These are phyloP conservation scores for Esteya vermicola DNA, from an alignment of 2,329 filamentous ascomycete species.

Conservation along the genomic window DNA sequence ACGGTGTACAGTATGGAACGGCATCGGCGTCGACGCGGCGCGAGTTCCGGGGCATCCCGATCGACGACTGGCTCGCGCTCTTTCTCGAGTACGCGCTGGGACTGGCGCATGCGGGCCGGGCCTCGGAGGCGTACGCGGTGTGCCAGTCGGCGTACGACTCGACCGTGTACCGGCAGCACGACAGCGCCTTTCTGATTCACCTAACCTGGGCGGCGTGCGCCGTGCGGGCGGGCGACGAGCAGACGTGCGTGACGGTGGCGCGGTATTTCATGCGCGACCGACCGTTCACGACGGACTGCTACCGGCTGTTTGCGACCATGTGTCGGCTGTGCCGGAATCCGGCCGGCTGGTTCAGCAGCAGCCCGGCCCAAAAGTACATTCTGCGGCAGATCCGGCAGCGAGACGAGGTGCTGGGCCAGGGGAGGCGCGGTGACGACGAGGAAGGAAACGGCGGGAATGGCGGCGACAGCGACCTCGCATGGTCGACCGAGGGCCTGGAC, in stretches of 20 bases:
- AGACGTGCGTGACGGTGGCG: slow-evolving; percentile 55
- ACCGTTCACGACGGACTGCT: slow-evolving; percentile 66
- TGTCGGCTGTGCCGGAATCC: slow-evolving; percentile 59
- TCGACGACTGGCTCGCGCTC: slow-evolving; percentile 75
- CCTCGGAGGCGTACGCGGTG: slow-evolving; percentile 62
- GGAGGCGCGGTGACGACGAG: slow-evolving; percentile 86
- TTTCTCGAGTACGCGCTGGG: slow-evolving; percentile 79
- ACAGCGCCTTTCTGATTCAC: slow-evolving; percentile 58
- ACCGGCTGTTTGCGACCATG: slow-evolving; percentile 69
- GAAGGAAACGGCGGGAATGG: slow-evolving; percentile 31
- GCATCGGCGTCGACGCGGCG: slow-evolving; percentile 13
- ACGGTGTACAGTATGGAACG: neutral
- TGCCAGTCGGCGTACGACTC: slow-evolving; percentile 67
- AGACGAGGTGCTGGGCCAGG: slow-evolving; percentile 61
- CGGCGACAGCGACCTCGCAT: slow-evolving; percentile 15
- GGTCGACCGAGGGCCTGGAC: slow-evolving; percentile 38
- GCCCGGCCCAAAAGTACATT: slow-evolving; percentile 79
- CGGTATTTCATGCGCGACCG: slow-evolving; percentile 78
- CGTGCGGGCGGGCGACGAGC: slow-evolving; percentile 65
- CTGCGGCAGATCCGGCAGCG: slow-evolving; percentile 82
- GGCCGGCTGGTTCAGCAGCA: slow-evolving; percentile 62
- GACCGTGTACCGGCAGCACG: slow-evolving; percentile 55
- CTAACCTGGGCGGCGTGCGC: slow-evolving; percentile 74
- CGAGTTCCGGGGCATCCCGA: slow-evolving; percentile 56
- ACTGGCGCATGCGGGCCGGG: slow-evolving; percentile 52